Evolutionary conservation across 208 protist species (phyloP).

Genomic region (Leishmania major): DNA sequence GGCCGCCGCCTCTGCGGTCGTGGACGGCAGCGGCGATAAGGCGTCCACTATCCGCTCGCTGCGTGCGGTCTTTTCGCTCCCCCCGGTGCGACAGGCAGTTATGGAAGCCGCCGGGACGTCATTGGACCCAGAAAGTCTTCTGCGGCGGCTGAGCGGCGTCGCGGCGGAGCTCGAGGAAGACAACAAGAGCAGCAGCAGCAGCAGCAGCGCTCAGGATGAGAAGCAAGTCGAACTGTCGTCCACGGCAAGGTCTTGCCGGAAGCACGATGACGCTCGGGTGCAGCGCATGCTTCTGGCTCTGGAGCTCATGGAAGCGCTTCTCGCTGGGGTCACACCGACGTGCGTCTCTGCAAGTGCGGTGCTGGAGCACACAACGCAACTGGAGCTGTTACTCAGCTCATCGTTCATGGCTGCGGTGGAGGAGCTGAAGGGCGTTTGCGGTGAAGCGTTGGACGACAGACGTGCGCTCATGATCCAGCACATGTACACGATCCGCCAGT

Average conservation of each 20-base stretch:
- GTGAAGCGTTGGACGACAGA: not conserved
- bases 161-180: conserved; percentile 15
- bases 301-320: conserved; percentile 58
- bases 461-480: conserved; percentile 17
- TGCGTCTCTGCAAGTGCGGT: conserved; percentile 65
- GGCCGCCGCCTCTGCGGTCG: not conserved
- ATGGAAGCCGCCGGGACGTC: conserved; percentile 45
- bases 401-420: conserved; percentile 36
- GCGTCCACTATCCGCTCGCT: conserved; percentile 30
- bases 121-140: conserved; percentile 67
- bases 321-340: conserved; percentile 66
- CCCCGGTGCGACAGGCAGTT: conserved; percentile 43
- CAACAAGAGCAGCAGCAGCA: not conserved
- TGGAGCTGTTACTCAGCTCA: conserved; percentile 72
- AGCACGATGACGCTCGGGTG: conserved; percentile 1
- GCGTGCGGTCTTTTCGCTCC: conserved; percentile 43
- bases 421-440: conserved; percentile 1
- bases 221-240: not conserved
- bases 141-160: conserved; percentile 37
- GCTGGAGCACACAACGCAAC: conserved; percentile 77
- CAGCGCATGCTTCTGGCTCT: conserved; percentile 58
- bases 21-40: conserved; percentile 12
- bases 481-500: conserved; percentile 63
- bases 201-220: conserved; percentile 1
- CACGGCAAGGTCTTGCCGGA: not conserved